Percentiles rank a stretch among this genome's conserved stretches.
Evolutionary conservation across 768 basidiomycete species (phyloP).

Genomic region (Crucibulum laeve): DNA sequence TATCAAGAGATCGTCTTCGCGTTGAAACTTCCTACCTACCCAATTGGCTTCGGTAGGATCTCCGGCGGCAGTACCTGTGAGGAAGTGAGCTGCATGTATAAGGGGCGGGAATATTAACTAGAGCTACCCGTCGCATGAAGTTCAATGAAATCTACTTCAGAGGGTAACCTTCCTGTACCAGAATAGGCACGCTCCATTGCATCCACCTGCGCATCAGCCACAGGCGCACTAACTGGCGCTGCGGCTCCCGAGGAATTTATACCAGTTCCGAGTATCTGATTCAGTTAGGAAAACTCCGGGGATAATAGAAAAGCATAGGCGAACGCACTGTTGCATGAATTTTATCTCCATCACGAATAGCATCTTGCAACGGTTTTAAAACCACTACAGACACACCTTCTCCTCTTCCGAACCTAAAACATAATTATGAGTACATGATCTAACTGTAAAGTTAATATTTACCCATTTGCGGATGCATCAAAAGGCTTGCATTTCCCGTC

Average conservation of each 20-base stretch:
- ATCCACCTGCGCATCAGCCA: constrained; percentile 17
- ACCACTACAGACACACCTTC: constrained; percentile 30
- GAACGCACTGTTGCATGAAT: constrained; percentile 25
- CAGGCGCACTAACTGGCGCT: constrained; percentile 26
- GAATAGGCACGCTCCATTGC: constrained; percentile 18
- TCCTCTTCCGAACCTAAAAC: constrained; percentile 23
- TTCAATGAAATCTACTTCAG: constrained; percentile 39
- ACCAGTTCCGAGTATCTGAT: constrained; percentile 29
- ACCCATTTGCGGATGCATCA: constrained; percentile 35
- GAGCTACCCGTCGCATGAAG: constrained; percentile 41
- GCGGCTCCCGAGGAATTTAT: constrained; percentile 26
- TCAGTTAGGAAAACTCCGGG: neutral
- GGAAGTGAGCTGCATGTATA: neutral
- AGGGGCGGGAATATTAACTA: neutral
- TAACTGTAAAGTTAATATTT: constrained; percentile 1
- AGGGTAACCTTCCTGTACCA: constrained; percentile 17
- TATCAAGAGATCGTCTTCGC: constrained; percentile 24
- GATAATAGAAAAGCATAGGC: no score
- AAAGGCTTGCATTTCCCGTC: constrained; percentile 37
- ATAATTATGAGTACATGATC: neutral
- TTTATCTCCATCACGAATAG: constrained; percentile 21
- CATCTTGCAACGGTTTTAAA: constrained; percentile 28
- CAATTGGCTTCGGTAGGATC: constrained; percentile 45
- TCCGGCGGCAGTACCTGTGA: constrained; percentile 30
- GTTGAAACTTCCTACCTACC: constrained; percentile 27